Evolutionary conservation across 139 green algal genomes (phyloP), one percentile per base, ranked within the genome.

Genomic region (Diplosphaera chodatii): DNA sequence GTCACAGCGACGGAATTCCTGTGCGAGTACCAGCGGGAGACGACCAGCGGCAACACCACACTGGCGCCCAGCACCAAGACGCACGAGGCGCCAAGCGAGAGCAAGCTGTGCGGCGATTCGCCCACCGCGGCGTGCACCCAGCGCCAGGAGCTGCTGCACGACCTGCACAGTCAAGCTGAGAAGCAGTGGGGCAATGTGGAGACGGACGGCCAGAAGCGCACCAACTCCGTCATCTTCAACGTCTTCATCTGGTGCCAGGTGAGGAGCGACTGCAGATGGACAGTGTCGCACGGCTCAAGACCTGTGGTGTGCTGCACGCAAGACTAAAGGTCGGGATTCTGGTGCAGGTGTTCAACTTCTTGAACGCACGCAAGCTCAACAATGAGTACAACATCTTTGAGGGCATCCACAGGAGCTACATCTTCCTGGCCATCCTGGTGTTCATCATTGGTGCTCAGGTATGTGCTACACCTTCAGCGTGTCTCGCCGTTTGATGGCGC

Each of bases 161-260:
- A 25, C 1, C 41, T 65, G 22, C 55, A 77, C 34, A 27, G 40
- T 28, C n/a, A 67, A 63, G 75, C n/a, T 4, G 4, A 41, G 22
- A 27, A 75, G 23, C 68, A 77, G 69, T 78, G 77, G 55, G 25
- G 81, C 30, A 56, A 80, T 3, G 64, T 71, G 3, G 29, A 72
- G 33, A 34, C 78, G 6, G 68, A 78, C 2, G 71, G 69, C 59
- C 69, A 75, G 37, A 72, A 69, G 25, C 69, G 78, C 41, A 65
- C 68, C 59, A 89, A 91, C 73, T 91, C 86, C 16, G 75, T 97
- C 55, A 89, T 98, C 34, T 97, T 98, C 91, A 97, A 97, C 80
- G 81, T 85, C 55, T 99, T 98, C 84, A 97, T 99, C 76, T 96
- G 93, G 66, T 82, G 88, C 77, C 86, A 91, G 83, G 73, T 86